Percentiles rank a stretch among this genome's conserved stretches.
phyloP scores from a whole-genome alignment of 257 asterid species.

The Jaltomata sinuosa region DNA sequence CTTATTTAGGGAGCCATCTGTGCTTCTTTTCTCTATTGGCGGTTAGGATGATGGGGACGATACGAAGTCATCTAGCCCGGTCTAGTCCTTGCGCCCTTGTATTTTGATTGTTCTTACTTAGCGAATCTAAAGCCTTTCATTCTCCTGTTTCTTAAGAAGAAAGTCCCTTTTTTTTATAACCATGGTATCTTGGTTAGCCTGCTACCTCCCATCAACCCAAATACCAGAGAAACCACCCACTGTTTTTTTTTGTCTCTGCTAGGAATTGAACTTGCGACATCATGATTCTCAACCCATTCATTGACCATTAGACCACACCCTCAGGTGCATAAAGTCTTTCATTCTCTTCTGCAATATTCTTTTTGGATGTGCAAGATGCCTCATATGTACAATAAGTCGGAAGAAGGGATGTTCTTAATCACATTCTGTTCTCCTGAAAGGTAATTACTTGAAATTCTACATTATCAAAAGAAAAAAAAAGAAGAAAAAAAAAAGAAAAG shows the following conservation, averaged over 20 bases:
- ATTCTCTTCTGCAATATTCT: not conserved
- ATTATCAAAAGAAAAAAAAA: not conserved
- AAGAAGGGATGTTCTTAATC: not conserved
- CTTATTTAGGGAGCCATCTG: not conserved
- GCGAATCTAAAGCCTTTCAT: not conserved
- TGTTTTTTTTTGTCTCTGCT: not conserved
- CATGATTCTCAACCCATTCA: not conserved
- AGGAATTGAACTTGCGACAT: not conserved
- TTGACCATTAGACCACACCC: not conserved
- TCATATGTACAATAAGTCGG: not conserved
- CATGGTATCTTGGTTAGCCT: not conserved
- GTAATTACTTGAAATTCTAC: not conserved
- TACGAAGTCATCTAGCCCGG: not conserved
- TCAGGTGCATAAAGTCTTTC: not conserved
- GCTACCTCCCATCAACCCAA: not conserved
- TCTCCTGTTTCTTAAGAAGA: not conserved
- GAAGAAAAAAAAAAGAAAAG: not conserved
- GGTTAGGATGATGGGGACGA: not conserved
- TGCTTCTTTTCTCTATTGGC: not conserved
- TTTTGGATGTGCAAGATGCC: not conserved
- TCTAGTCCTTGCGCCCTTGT: not conserved
- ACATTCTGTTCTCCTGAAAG: not conserved
- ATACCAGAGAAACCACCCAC: not conserved
- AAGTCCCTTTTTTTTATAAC: not conserved
- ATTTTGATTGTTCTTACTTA: not conserved